Percentiles rank a stretch among this genome's conserved stretches.
Conservation (phyloP, 2,329 filamentous ascomycete genomes). For the Periglandula ipomoeae region DNA sequence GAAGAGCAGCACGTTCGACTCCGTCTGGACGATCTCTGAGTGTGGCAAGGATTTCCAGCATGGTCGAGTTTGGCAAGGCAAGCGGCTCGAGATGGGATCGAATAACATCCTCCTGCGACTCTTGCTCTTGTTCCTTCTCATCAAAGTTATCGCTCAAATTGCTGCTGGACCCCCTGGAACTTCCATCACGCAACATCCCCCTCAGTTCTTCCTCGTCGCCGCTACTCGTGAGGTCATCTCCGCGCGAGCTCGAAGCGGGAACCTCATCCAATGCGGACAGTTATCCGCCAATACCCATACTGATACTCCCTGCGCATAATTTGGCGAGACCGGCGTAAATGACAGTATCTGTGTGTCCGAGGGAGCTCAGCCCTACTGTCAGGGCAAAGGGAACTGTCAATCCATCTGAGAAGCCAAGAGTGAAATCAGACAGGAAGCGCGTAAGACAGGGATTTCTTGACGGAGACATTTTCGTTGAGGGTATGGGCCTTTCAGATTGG, state of each 20-base stretch:
- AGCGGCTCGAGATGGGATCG: slow-evolving; percentile 25
- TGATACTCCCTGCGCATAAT: slow-evolving; percentile 61
- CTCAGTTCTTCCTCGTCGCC: slow-evolving; percentile 15
- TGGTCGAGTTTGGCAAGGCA: slow-evolving; percentile 14
- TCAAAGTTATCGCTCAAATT: slow-evolving; percentile 9
- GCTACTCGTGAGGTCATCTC: background rate
- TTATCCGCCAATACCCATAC: slow-evolving; percentile 65
- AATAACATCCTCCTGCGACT: slow-evolving; percentile 15
- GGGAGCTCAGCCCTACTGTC: slow-evolving; percentile 56
- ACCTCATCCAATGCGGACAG: slow-evolving; percentile 44
- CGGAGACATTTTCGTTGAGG: background rate
- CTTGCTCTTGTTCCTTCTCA: slow-evolving; percentile 7
- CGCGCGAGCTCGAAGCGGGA: slow-evolving; percentile 3
- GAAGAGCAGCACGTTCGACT: slow-evolving; percentile 14
- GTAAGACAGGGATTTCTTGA: slow-evolving; percentile 19
- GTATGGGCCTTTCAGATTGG: background rate
- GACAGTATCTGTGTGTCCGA: slow-evolving; percentile 52
- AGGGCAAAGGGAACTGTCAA: slow-evolving; percentile 68
- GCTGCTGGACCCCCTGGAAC: slow-evolving; percentile 2
- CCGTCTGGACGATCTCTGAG: slow-evolving; percentile 22
- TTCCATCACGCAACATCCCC: slow-evolving; percentile 16
- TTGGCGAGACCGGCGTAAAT: slow-evolving; percentile 63
- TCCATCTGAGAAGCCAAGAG: slow-evolving; percentile 65
- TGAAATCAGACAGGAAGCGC: slow-evolving; percentile 52
- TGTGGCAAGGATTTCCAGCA: slow-evolving; percentile 16